Evolutionary conservation across 2,329 filamentous ascomycete genomes (phyloP).

Genomic region (Pestalotiopsis sp.): DNA sequence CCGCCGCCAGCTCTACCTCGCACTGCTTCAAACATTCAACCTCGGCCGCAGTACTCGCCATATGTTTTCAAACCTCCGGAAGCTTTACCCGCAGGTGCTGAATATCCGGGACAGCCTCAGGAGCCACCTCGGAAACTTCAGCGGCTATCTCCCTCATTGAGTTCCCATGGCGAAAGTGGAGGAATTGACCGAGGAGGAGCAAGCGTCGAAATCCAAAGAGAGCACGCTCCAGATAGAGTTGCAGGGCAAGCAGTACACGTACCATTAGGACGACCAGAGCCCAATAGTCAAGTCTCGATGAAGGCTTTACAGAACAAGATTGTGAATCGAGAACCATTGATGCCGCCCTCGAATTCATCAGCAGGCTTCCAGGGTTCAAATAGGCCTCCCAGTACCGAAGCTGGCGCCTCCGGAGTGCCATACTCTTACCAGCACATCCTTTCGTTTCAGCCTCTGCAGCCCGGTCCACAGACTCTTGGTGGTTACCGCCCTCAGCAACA

Average conservation of each 20-base stretch:
- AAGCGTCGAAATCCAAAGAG: background rate
- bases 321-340: background rate
- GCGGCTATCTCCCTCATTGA: background rate
- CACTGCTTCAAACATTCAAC: background rate
- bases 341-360: background rate
- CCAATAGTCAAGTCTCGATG: background rate
- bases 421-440: background rate
- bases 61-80: background rate
- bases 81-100: background rate
- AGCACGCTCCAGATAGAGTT: background rate
- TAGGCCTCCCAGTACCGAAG: background rate
- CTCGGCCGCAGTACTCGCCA: background rate
- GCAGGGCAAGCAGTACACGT: background rate
- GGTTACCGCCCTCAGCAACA: background rate
- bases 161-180: background rate
- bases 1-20: background rate
- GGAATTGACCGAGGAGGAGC: background rate
- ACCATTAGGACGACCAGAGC: background rate
- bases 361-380: background rate
- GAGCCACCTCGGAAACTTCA: background rate
- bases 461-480: background rate
- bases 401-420: background rate
- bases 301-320: background rate
- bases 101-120: background rate
- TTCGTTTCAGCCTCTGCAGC: background rate